Base-by-base conservation (phyloP, 2,329 filamentous ascomycete genomes). In the Xylariales sp. region DNA sequence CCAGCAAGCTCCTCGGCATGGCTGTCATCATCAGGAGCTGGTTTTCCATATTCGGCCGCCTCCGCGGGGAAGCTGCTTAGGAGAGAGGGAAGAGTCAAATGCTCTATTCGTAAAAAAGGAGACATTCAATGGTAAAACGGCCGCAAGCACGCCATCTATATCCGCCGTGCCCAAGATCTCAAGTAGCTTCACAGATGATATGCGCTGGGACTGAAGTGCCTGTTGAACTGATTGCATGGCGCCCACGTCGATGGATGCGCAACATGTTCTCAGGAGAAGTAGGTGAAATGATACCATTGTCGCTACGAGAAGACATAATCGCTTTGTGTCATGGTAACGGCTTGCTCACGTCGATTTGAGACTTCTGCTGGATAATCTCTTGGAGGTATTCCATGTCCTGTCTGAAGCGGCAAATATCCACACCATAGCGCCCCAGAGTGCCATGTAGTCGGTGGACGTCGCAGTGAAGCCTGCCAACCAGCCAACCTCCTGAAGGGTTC, bases 291-390 rank as follows among this genome's bases (percentile, higher is more conserved):
- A 10, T 20, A 14, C 16, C 16, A 12, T 18, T 10, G 2, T 6
- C 32, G n/a, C n/a, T n/a, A n/a, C n/a, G n/a, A n/a, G n/a, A n/a
- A n/a, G n/a, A n/a, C 31, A 16, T 16, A 15, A 32, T 9, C 10
- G 31, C 31, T 15, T 32, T 16, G 11, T 12, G 31, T 15, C 15
- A 11, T 15, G 31, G 15, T 11, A 32, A 12, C 15, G 15, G 15
- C 9, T 9, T 9, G 10, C 16, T 18, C 6, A 18, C 6, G 15
- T 35, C 21, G 32, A 35, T 10, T 11, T 20, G 18, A 19, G 10
- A 35, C 16, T 35, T 35, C 9, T 35, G 14, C 16, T 35, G 18
- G 32, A 35, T 18, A 9, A 35, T 35, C 7, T 35, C 32, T 11
- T 21, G 32, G 5, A 35, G 32, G 21, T 35, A 35, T 21, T 11